Evolutionary conservation across 257 asterid genomes (phyloP), one percentile per base, ranked within the genome.

Genomic region (Capsicum pubescens): DNA sequence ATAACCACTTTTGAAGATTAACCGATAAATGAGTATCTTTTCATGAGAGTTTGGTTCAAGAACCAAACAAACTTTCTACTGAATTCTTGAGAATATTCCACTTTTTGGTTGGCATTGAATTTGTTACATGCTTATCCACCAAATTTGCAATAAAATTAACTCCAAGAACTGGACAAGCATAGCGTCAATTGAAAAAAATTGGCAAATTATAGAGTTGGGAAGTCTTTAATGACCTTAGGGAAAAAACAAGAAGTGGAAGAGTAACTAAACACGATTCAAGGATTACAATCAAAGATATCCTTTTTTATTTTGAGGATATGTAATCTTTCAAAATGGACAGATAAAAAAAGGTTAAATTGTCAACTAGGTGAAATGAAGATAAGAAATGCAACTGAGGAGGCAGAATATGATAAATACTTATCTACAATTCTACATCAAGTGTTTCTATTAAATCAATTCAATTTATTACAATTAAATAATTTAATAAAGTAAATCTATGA

Each of bases 1-100:
- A 68, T 74, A 83, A 82, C 79, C 77, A 79, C 80, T 61, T 91
- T 78, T 87, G 86, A 84, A 11, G 44, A 64, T 64, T 6, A 26
- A 2, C n/a, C 44, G 44, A 64, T 26, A 64, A 64, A 64, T 32
- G n/a, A 11, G 44, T 32, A 13, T 26, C 17, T 64, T 64, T 64
- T 64, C 44, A 26, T 64, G 71, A 64, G 9, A 12, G 9, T 64
- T 64, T 26, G 5, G 5, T 56, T 79, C 50, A 79, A 79, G 17
- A 59, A 57, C 1, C 2, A 39, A 79, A 12, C 39, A 21, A 61
- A 59, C 12, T 19, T 21, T 8, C 9, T 81, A 54, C 1, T 9
- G 32, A 60, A 4, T 61, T 61, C 39, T 15, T 15, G 12, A 17
- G 2, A 52, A 81, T 55, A 42, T 61, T 81, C 84, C 46, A 59